Evolutionary conservation across 345 rosid genomes (phyloP), one percentile per base, ranked within the genome.

Genomic region (Mercurialis annua): DNA sequence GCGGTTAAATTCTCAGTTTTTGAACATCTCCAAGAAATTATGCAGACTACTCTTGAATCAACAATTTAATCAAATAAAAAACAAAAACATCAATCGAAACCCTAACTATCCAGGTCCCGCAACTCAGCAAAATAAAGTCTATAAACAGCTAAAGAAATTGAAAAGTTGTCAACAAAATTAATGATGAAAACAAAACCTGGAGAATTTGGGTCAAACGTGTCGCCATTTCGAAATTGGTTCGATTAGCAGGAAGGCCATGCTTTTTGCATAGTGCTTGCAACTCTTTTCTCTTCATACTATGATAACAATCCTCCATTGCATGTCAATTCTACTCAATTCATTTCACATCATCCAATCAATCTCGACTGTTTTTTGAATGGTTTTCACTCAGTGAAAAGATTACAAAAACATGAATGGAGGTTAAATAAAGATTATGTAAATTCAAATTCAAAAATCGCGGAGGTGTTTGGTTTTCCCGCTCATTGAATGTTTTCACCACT

Each of bases 261-360:
- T 79, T 82, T 54, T 85, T 90, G 78, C 90, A 83, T 30, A 88
- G 79, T 15, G 48, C 38, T 66, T 88, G 97, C 51, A 88, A 78
- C 48, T 77, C 33, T 34, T 79, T 86, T 75, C 94, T 78, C 63
- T 83, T 85, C 85, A 88, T 72, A 24, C 49, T 34, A 3, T 77
- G n/a, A n/a, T n/a, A n/a, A n/a, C n/a, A n/a, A n/a, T n/a, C n/a
- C n/a, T n/a, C n/a, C n/a, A n/a, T n/a, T n/a, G n/a, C n/a, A n/a
- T n/a, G n/a, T n/a, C n/a, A n/a, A n/a, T n/a, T n/a, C n/a, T n/a
- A n/a, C 72, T 43, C 80, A 81, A 46, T 83, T 82, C 87, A 83
- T 83, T 38, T 20, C 44, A 27, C 12, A 5, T 24, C 52, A 43
- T 14, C 24, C 30, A 23, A 51, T 51, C 10, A 14, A 36, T 56